Percentiles rank a stretch among this genome's conserved stretches.
Evolutionary conservation across 148 eudicot genomes (phyloP).

Genomic region (Fagopyrum homotropicum): DNA sequence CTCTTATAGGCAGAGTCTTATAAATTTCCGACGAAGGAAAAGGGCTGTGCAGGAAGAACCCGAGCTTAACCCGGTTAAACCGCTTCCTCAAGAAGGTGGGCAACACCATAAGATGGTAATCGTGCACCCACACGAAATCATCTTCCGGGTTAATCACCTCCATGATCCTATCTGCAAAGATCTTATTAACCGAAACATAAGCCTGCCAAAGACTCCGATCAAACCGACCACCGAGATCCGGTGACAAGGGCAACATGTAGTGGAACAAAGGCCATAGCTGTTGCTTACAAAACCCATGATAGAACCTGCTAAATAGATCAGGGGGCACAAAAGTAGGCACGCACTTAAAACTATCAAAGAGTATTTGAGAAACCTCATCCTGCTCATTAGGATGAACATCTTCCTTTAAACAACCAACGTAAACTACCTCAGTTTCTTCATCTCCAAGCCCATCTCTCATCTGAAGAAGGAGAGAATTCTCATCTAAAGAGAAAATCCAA

Average conservation of each 20-base stretch:
- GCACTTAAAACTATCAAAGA: slow-evolving; percentile 33
- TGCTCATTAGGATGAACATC: slow-evolving; percentile 30
- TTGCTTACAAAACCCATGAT: slow-evolving; percentile 41
- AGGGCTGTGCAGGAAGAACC: slow-evolving; percentile 37
- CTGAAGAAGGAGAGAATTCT: slow-evolving; percentile 29
- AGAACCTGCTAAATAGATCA: slow-evolving; percentile 24
- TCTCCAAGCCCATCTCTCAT: slow-evolving; percentile 32
- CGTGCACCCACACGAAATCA: slow-evolving; percentile 36
- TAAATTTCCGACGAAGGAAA: slow-evolving; percentile 41
- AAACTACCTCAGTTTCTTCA: slow-evolving; percentile 36
- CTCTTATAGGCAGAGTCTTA: slow-evolving; percentile 34
- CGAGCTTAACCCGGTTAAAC: slow-evolving; percentile 29
- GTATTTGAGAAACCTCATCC: slow-evolving; percentile 33
- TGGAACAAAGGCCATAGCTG: slow-evolving; percentile 41
- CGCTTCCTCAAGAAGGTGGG: slow-evolving; percentile 35
- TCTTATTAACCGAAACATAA: slow-evolving; percentile 34
- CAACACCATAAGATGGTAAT: slow-evolving; percentile 38
- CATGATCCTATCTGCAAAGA: slow-evolving; percentile 34
- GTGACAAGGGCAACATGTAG: slow-evolving; percentile 37
- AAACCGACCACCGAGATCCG: slow-evolving; percentile 34
- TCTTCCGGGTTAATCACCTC: slow-evolving; percentile 38
- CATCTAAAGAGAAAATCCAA: slow-evolving; percentile 38
- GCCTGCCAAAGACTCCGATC: slow-evolving; percentile 38
- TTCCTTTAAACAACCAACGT: slow-evolving; percentile 32
- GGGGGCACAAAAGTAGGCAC: slow-evolving; percentile 32